A percentile compares a stretch with the other conserved stretches of the same genome.
Conservation (phyloP, 2,329 filamentous ascomycete genomes). For the Sarocladiaceae sp. region DNA sequence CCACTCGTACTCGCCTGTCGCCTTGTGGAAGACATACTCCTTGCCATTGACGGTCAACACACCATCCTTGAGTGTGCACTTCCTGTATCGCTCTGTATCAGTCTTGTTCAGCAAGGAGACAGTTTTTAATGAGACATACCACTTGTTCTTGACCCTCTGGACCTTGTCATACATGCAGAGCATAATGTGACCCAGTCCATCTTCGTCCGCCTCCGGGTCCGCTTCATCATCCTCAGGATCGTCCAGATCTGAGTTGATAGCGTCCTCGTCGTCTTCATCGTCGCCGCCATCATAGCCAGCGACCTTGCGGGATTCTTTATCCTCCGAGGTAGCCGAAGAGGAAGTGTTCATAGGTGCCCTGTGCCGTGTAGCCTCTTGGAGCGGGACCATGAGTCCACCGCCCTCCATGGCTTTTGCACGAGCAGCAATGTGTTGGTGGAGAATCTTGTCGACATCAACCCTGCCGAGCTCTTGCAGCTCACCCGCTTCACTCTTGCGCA, state of each 20-base stretch:
- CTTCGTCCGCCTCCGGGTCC: conserved; percentile 83
- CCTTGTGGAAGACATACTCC: conserved; percentile 98
- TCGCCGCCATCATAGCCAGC: conserved; percentile 57
- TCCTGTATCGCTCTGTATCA: conserved; percentile 46
- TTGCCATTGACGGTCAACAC: conserved; percentile 89
- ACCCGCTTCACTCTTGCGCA: conserved; percentile 48
- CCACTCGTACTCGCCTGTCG: conserved; percentile 97
- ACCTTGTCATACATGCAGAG: conserved; percentile 99
- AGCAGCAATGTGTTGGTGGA: conserved; percentile 62
- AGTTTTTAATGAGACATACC: conserved; percentile 41
- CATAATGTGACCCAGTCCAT: conserved; percentile 83
- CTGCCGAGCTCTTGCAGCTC: conserved; percentile 50
- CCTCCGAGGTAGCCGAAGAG: conserved; percentile 21
- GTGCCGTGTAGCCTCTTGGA: conserved; percentile 44
- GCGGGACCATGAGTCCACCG: conserved; percentile 68
- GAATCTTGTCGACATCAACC: conserved; percentile 60
- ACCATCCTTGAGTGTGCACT: conserved; percentile 96
- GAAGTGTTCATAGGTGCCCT: not conserved
- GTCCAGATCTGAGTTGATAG: conserved; percentile 97
- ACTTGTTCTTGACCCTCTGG: conserved; percentile 98
- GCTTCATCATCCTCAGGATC: conserved; percentile 82
- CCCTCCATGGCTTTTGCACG: conserved; percentile 65
- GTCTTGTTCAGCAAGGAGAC: not conserved
- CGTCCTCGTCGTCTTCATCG: conserved; percentile 74
- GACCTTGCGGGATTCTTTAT: conserved; percentile 17